Evolutionary conservation across 257 asterid genomes (phyloP).

Genomic region (Misopates orontium): DNA sequence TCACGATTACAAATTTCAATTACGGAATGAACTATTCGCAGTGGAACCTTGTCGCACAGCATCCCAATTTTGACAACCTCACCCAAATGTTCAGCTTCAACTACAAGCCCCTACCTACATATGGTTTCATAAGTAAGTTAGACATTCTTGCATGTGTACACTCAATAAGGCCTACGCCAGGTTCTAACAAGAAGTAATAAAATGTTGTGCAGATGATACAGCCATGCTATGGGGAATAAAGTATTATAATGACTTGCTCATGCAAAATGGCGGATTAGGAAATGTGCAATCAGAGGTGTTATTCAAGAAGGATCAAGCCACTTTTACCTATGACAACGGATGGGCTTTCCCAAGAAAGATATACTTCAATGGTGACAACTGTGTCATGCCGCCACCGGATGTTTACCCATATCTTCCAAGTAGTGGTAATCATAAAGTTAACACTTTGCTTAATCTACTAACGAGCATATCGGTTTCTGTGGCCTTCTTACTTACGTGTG

Average conservation of each 20-base stretch:
- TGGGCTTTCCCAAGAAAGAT: conserved; percentile 88
- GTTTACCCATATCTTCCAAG: conserved; percentile 72
- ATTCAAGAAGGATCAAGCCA: conserved; percentile 64
- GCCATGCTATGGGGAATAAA: conserved; percentile 82
- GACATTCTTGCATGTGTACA: background rate
- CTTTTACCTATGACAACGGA: conserved; percentile 74
- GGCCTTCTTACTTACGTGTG: conserved; percentile 23
- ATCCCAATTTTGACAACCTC: conserved; percentile 86
- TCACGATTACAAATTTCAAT: conserved; percentile 78
- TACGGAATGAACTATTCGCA: conserved; percentile 71
- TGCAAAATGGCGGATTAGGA: conserved; percentile 73
- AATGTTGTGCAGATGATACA: conserved; percentile 69
- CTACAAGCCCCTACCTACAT: conserved; percentile 74
- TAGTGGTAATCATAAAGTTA: background rate
- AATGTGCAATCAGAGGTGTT: conserved; percentile 87
- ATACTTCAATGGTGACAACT: conserved; percentile 85
- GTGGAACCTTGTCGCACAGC: conserved; percentile 85
- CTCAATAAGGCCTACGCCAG: too few species aligned
- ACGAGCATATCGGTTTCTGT: conserved; percentile 16
- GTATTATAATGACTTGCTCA: conserved; percentile 71
- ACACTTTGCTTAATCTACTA: conserved; percentile 18
- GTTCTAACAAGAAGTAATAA: too few species aligned
- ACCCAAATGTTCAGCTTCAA: conserved; percentile 84
- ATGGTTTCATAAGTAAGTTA: conserved; percentile 68
- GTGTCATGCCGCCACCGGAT: conserved; percentile 92